Conservation (phyloP, 2,329 filamentous ascomycete genomes). For the Fusarium napiforme region DNA sequence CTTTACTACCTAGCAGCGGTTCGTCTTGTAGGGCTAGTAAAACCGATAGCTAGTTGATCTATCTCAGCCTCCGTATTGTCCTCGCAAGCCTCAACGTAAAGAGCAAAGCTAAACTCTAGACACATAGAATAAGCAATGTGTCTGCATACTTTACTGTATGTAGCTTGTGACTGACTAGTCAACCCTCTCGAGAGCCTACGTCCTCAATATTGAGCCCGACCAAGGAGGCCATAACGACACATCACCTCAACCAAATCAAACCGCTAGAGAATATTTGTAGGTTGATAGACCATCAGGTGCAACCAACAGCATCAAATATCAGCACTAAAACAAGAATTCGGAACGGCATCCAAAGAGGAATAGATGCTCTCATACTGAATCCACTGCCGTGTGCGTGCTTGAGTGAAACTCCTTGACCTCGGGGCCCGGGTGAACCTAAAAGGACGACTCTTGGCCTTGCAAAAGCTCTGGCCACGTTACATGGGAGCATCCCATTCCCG, state of each 20-base stretch:
- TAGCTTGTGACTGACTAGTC: slow-evolving; percentile 14
- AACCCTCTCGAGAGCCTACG: not conserved
- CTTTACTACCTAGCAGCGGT: not conserved
- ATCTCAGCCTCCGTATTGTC: not conserved
- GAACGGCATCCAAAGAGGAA: slow-evolving; percentile 27
- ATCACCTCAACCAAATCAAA: slow-evolving; percentile 2
- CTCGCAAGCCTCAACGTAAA: not conserved
- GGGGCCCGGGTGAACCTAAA: not conserved
- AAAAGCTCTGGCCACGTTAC: slow-evolving; percentile 23
- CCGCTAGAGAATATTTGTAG: not conserved
- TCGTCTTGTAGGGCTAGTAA: not conserved
- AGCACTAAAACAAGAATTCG: slow-evolving; percentile 40
- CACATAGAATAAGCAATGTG: slow-evolving; percentile 13
- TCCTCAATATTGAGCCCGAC: slow-evolving; percentile 16
- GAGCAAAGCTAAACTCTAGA: not conserved
- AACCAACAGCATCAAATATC: not conserved
- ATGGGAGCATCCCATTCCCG: not conserved
- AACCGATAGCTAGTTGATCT: not conserved
- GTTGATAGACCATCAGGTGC: not conserved
- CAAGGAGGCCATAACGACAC: not conserved
- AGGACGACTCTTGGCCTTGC: not conserved
- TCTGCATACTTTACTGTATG: not conserved
- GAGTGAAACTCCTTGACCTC: slow-evolving; percentile 10
- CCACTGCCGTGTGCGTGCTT: slow-evolving; percentile 7
- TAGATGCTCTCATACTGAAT: slow-evolving; percentile 7